These are phyloP conservation scores for Klebsormidium nitens DNA, from an alignment of 139 green algal species.

Conservation along the genomic window DNA sequence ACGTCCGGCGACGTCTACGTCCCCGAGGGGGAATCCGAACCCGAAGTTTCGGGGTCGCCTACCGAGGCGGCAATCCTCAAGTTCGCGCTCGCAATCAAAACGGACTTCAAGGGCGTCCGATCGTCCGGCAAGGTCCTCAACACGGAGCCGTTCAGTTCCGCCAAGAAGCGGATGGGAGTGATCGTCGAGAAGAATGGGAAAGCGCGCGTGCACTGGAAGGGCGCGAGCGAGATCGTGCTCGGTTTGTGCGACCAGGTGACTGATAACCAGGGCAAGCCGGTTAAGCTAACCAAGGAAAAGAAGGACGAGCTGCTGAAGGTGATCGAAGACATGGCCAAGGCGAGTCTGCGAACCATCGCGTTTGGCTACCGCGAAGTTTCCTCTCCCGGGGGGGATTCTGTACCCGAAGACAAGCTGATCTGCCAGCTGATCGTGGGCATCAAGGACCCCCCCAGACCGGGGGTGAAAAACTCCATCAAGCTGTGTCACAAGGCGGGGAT, in stretches of 20 bases:
- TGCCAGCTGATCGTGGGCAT: conserved; percentile 33
- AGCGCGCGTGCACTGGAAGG: conserved; percentile 88
- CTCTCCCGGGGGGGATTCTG: no score
- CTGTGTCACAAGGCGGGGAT: conserved; percentile 41
- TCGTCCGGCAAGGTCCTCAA: conserved; percentile 25
- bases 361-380: no score
- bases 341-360: no score
- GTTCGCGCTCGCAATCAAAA: conserved; percentile 63
- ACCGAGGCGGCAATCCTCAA: conserved; percentile 92
- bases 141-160: conserved; percentile 33
- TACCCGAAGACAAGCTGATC: neutral
- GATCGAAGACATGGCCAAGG: no score
- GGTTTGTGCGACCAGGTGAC: conserved; percentile 51
- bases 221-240: conserved; percentile 91
- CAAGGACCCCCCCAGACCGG: conserved; percentile 73
- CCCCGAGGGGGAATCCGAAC: no score
- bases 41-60: conserved; percentile 84
- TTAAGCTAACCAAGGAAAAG: no score
- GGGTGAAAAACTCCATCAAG: conserved; percentile 69
- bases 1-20: no score
- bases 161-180: conserved; percentile 43
- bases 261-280: no score
- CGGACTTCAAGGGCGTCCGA: conserved; percentile 56
- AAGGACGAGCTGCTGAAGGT: no score
- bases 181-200: conserved; percentile 52